These are phyloP conservation scores for Inonotus hispidus DNA, from an alignment of 1,284 basidiomycete species.

Conservation along the genomic window DNA sequence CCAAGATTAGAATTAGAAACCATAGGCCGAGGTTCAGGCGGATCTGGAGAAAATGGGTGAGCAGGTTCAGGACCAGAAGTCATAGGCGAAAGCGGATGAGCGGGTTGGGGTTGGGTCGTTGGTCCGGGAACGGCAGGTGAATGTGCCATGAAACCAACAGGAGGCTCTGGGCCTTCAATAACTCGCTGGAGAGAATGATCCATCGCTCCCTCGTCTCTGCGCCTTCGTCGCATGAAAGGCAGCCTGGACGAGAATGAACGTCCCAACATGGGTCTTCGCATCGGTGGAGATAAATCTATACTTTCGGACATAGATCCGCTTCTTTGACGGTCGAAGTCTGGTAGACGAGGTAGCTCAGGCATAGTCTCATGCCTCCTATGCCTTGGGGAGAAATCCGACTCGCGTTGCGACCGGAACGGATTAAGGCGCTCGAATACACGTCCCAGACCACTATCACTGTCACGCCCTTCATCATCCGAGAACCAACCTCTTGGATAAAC, in stretches of 20 bases:
- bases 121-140: neutral
- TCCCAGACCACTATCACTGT: conserved; percentile 5
- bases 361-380: conserved; percentile 13
- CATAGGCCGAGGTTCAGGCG: neutral
- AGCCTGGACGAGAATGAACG: neutral
- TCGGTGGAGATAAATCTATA: neutral
- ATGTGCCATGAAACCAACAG: conserved; percentile 6
- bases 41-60: neutral
- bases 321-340: neutral
- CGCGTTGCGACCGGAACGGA: conserved; percentile 9
- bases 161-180: neutral
- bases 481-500: conserved; percentile 17
- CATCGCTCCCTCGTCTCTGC: neutral
- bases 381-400: neutral
- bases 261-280: neutral
- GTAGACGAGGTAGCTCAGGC: conserved; percentile 2
- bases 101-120: conserved; percentile 1
- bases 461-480: conserved; percentile 1
- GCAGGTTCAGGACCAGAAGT: neutral
- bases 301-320: neutral
- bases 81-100: neutral
- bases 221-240: conserved; percentile 3
- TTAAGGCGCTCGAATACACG: conserved; percentile 11
- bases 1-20: neutral
- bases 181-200: neutral